Conservation (phyloP, 2,329 filamentous ascomycete species). For the Calonectria pteridis region DNA sequence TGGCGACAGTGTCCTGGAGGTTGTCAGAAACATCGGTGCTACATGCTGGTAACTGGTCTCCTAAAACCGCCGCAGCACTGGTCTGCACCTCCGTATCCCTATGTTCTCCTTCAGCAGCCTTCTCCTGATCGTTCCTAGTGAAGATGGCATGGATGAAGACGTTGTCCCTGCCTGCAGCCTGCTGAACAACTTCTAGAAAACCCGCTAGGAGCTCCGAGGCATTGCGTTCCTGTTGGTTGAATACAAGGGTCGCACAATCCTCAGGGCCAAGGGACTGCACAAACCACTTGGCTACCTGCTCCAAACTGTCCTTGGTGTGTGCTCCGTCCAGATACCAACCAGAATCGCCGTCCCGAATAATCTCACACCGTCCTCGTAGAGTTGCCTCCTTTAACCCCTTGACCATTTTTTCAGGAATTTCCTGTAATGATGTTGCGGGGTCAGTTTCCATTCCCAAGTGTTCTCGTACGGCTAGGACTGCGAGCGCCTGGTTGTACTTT, state of each 20-base stretch:
- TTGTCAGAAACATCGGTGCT: conserved; percentile 70
- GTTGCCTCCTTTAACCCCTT: conserved; percentile 75
- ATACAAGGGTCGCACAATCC: conserved; percentile 73
- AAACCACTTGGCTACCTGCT: conserved; percentile 84
- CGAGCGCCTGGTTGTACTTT: conserved; percentile 70
- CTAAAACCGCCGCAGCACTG: conserved; percentile 73
- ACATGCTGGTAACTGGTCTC: conserved; percentile 61
- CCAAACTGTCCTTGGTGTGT: conserved; percentile 87
- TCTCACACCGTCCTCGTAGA: conserved; percentile 84
- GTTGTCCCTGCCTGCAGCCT: conserved; percentile 50
- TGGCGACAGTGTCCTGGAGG: conserved; percentile 76
- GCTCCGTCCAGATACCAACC: conserved; percentile 90
- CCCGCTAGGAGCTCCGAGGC: conserved; percentile 73
- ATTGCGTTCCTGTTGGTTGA: conserved; percentile 93
- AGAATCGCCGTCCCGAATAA: conserved; percentile 63
- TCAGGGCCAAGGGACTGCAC: conserved; percentile 57
- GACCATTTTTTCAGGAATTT: conserved; percentile 62
- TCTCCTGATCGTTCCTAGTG: conserved; percentile 74
- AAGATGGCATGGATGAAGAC: conserved; percentile 82
- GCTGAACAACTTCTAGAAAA: conserved; percentile 69
- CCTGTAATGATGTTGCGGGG: conserved; percentile 37
- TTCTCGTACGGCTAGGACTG: conserved; percentile 66
- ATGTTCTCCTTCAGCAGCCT: conserved; percentile 48
- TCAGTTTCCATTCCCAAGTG: conserved; percentile 60
- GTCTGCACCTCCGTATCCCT: conserved; percentile 73